phyloP scores from a whole-genome alignment of 495 filamentous ascomycete species.

The Usnea hakonensis region DNA sequence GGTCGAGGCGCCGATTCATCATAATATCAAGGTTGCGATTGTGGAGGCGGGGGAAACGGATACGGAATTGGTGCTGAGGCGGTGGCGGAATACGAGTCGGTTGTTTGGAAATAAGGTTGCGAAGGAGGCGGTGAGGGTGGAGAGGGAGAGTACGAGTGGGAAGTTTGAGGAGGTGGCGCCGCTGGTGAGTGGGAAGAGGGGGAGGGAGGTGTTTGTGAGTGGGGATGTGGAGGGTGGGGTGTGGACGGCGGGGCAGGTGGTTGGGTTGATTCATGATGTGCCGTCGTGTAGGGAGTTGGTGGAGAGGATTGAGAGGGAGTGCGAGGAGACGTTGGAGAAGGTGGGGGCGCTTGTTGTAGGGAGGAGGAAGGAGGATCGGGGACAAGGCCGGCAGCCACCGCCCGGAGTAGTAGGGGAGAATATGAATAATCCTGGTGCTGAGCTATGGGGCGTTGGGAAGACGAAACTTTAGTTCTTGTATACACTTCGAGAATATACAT shows the following conservation, averaged over 20 bases:
- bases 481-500: no score
- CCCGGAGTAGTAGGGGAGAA: constrained; percentile 16
- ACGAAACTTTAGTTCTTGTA: constrained; percentile 16
- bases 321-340: constrained; percentile 37
- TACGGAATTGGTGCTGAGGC: constrained; percentile 76
- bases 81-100: constrained; percentile 89
- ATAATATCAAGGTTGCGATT: constrained; percentile 88
- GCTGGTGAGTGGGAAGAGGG: constrained; percentile 85
- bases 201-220: constrained; percentile 82
- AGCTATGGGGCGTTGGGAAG: constrained; percentile 33
- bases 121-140: constrained; percentile 69
- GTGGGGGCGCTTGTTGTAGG: constrained; percentile 3
- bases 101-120: constrained; percentile 87
- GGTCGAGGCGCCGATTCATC: constrained; percentile 62
- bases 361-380: neutral
- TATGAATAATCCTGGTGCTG: constrained; percentile 33
- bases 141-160: constrained; percentile 75
- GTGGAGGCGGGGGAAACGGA: constrained; percentile 83
- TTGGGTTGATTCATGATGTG: constrained; percentile 62
- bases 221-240: constrained; percentile 88
- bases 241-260: constrained; percentile 67
- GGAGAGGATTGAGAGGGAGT: constrained; percentile 55
- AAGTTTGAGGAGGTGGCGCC: constrained; percentile 89
- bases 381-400: neutral
- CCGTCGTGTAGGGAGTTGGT: constrained; percentile 55